Base-by-base conservation (phyloP, 768 basidiomycete genomes). In the Dendrothele bispora region DNA sequence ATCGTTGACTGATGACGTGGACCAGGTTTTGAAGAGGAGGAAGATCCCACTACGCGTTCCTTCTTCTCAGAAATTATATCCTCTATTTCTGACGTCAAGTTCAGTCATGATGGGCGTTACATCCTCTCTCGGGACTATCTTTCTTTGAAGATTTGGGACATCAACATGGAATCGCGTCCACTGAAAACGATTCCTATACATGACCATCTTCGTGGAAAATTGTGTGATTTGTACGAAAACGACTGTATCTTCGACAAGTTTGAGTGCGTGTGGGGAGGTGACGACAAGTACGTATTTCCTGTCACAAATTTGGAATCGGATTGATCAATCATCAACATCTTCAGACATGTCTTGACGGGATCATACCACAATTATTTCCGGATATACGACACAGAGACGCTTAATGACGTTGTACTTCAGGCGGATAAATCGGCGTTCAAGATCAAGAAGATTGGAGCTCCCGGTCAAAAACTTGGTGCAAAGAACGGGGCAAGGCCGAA, bases 361-460 rank as follows among this genome's bases (percentile, higher is more conserved):
- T 98, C 97, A 42, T 99, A 99, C 74, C 95, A 98, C 75, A 99
- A 99, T 73, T 98, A 95, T 74, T 95, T 99, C 88, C 93, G 94
- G 67, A 97, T 99, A 83, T 99, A 93, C 71, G 95, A 98, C 67
- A 82, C 84, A 44, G 91, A 95, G 51, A 83, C 85, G 26, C 63
- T 84, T 53, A 88, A 85, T 52, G 97, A 98, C 60, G 84, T 95
- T 36, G 91, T 98, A 11, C 71, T 99, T 47, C 97, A 98, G 69
- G 97, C 97, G 2, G 97, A 99, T 75, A 99, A 99, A 69, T 95
- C 93, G 14, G 95, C 95, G 5, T 99, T 99, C 77, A 98, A 98
- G 69, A 92, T 91, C 40, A 99, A 98, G 86, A 99, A 98, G 79
- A 90, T 97, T 46, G 93, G 95, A 11, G 61, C 86, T 46, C 81